These are phyloP conservation scores for Colletotrichum salicis DNA, from an alignment of 2,329 filamentous ascomycete species.

Conservation along the genomic window DNA sequence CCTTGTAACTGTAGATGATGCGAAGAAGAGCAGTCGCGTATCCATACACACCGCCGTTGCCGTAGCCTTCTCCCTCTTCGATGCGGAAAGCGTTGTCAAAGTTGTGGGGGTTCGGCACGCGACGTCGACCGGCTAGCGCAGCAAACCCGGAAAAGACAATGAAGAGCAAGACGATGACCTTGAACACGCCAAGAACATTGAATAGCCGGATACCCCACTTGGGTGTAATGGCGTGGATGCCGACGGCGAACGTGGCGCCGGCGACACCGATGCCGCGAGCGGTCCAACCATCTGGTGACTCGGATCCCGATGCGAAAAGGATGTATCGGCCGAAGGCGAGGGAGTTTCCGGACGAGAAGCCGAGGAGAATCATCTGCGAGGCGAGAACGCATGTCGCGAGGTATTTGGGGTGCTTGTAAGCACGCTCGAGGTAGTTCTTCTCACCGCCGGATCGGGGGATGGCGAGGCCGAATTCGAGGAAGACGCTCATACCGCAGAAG, in stretches of 20 bases:
- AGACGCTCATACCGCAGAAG: constrained; percentile 69
- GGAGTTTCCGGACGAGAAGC: constrained; percentile 69
- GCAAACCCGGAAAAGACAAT: constrained; percentile 71
- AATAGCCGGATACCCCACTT: constrained; percentile 69
- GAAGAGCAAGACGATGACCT: constrained; percentile 67
- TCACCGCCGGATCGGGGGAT: constrained; percentile 72
- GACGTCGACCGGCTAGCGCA: constrained; percentile 61
- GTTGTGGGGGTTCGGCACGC: constrained; percentile 63
- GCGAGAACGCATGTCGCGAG: constrained; percentile 69
- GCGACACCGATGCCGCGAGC: constrained; percentile 66
- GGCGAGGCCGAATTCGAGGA: constrained; percentile 71
- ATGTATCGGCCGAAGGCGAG: constrained; percentile 69
- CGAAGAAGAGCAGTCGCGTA: constrained; percentile 68
- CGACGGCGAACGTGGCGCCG: constrained; percentile 64
- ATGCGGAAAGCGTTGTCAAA: constrained; percentile 66
- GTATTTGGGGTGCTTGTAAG: constrained; percentile 68
- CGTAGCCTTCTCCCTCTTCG: constrained; percentile 55
- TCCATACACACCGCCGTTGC: constrained; percentile 60
- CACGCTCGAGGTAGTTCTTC: constrained; percentile 74
- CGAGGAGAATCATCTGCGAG: constrained; percentile 69
- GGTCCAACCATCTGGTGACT: constrained; percentile 62
- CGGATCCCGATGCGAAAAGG: constrained; percentile 62
- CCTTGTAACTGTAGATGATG: constrained; percentile 71
- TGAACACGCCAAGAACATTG: constrained; percentile 69
- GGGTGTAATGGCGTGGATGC: constrained; percentile 62